Evolutionary conservation across 140 eudicot species (phyloP).

Genomic region (Erigeron philadelphicus): DNA sequence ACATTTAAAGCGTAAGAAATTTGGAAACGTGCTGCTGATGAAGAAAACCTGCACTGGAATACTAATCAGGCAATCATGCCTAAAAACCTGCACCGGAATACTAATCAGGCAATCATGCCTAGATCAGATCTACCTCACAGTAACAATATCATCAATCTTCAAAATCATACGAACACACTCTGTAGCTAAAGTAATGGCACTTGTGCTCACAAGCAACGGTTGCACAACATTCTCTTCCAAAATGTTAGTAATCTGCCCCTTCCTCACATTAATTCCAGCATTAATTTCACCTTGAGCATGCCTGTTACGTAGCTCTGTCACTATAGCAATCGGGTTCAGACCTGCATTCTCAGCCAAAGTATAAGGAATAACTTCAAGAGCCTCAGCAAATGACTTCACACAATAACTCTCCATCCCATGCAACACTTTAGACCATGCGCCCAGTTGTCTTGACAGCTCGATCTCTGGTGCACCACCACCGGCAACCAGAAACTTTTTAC

Average conservation of each 20-base stretch:
- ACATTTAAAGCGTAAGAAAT: not conserved
- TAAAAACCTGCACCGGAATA: not conserved
- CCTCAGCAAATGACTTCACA: conserved; percentile 78
- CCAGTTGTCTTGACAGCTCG: conserved; percentile 80
- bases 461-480: conserved; percentile 99
- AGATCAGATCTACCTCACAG: conserved; percentile 67
- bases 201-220: conserved; percentile 92
- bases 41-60: not conserved
- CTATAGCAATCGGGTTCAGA: conserved; percentile 76
- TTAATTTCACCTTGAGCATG: conserved; percentile 92
- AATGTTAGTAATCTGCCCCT: conserved; percentile 88
- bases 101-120: not conserved
- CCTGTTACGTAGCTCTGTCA: conserved; percentile 86
- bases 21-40: not conserved
- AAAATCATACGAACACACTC: conserved; percentile 94
- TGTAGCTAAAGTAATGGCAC: conserved; percentile 76
- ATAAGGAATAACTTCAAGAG: conserved; percentile 81
- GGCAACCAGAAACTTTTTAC: conserved; percentile 79
- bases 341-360: conserved; percentile 97
- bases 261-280: conserved; percentile 89
- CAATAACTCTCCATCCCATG: conserved; percentile 91
- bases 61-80: not conserved
- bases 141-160: conserved; percentile 98
- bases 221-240: conserved; percentile 97
- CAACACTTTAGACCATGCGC: conserved; percentile 89